Evolutionary conservation across 805 yeast species (phyloP), one percentile per base, ranked within the genome.

Genomic region (Cyberlindnera galapagoensis): DNA sequence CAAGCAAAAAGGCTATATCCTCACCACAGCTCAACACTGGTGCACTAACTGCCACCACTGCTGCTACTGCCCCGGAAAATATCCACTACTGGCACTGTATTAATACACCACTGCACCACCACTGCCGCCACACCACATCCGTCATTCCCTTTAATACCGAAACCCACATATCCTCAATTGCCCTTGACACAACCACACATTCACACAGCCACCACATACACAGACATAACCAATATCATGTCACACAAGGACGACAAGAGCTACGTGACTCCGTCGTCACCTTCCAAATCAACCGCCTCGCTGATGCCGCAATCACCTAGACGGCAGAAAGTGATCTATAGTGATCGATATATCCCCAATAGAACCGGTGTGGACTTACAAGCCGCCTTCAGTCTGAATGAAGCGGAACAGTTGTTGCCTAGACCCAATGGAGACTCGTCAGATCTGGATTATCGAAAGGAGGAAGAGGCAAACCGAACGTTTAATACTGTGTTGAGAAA

Each of bases 271-370:
- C 56, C 56, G 12, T 37, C 51, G 27, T 49, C 54, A 2, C 56
- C 54, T 4, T 49, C 63, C 5, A 41, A 63, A 24, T 50, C 59
- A 2, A 38, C 59, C 4, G 43, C 58, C 4, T 34, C 56, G 4
- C 39, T 42, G 6, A 7, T 35, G 13, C 35, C 40, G 1, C 49
- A 49, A 56, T 77, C 53, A 1, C 56, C 56, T 4, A 37, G 53
- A 11, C 38, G 52, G 16, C 46, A 47, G 37, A 67, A 67, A 34
- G 57, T 71, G 3, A 63, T 74, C 1, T 83, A 81, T 57, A 77
- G 83, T 41, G 98, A 88, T 56, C 63, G 97, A 35, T 86, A 76
- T 55, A 84, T 92, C 18, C 98, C 98, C 5, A 76, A 74, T 39
- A 61, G 98, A 30, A 77, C 84, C 2, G 95, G 95, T 1, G 72